Percentiles rank a stretch among this genome's conserved stretches.
phyloP scores from a whole-genome alignment of 2,329 filamentous ascomycete species.

The Neobulgaria alba region DNA sequence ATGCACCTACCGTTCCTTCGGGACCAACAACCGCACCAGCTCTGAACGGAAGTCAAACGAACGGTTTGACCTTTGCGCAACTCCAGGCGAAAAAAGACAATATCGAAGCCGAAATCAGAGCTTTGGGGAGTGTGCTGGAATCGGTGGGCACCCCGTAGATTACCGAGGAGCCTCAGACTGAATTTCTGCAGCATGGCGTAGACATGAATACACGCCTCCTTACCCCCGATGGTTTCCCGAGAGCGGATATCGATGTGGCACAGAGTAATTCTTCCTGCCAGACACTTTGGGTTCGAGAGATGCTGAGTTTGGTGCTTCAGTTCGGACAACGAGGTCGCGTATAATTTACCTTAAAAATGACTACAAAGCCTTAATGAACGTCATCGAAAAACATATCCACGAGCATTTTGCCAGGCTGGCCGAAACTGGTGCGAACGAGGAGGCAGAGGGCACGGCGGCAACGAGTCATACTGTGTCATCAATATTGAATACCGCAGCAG shows the following conservation, averaged over 20 bases:
- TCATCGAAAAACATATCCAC: conserved; percentile 80
- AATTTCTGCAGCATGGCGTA: conserved; percentile 64
- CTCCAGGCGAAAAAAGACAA: conserved; percentile 78
- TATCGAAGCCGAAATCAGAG: conserved; percentile 78
- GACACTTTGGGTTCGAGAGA: not conserved
- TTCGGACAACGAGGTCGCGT: conserved; percentile 83
- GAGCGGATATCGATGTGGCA: conserved; percentile 88
- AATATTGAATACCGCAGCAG: conserved; percentile 28
- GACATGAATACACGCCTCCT: conserved; percentile 84
- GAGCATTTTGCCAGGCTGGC: conserved; percentile 71
- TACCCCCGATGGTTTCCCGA: conserved; percentile 84
- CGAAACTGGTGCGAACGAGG: conserved; percentile 30
- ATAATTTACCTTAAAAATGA: conserved; percentile 90
- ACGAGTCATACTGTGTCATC: conserved; percentile 20
- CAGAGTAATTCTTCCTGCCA: conserved; percentile 55
- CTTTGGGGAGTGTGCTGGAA: conserved; percentile 77
- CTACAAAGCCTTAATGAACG: conserved; percentile 79
- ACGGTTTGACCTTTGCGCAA: conserved; percentile 63
- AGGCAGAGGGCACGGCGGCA: conserved; percentile 15
- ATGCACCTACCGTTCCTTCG: conserved; percentile 65
- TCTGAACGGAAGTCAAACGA: conserved; percentile 51
- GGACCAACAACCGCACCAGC: conserved; percentile 59
- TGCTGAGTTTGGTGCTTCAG: conserved; percentile 35
- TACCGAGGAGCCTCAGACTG: conserved; percentile 3
- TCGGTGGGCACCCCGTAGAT: conserved; percentile 49